These are phyloP conservation scores for Saccharomyces paradoxus DNA, from an alignment of 805 yeast species.

Conservation along the genomic window DNA sequence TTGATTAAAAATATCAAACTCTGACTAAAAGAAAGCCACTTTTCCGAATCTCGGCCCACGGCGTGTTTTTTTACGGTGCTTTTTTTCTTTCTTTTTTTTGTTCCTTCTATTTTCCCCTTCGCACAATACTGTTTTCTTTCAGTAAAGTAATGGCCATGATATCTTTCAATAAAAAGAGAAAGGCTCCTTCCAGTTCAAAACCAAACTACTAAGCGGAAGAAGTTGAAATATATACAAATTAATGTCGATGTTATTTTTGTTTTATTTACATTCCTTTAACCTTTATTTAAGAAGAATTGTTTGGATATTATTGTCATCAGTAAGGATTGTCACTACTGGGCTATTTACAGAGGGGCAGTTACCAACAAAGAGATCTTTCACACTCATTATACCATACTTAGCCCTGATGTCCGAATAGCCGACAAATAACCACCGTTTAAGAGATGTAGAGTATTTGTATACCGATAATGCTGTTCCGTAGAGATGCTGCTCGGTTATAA, in stretches of 20 bases:
- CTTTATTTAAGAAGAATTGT: not conserved
- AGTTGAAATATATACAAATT: not conserved
- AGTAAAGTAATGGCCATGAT: not conserved
- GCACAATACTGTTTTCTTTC: not conserved
- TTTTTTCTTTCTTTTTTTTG: not conserved
- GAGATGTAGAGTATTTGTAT: slow-evolving; percentile 5
- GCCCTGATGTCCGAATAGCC: slow-evolving; percentile 18
- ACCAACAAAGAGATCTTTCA: not conserved
- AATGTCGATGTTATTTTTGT: not conserved
- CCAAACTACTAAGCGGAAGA: not conserved
- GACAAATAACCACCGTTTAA: slow-evolving; percentile 11
- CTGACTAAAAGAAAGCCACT: not conserved
- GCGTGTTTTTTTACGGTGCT: not conserved
- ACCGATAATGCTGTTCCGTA: slow-evolving; percentile 16
- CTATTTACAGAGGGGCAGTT: not conserved
- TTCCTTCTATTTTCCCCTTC: not conserved
- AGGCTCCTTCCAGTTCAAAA: not conserved
- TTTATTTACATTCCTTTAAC: not conserved
- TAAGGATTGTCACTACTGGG: not conserved
- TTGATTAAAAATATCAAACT: not conserved
- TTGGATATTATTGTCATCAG: not conserved
- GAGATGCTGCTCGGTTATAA: slow-evolving; percentile 13
- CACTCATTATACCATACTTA: slow-evolving; percentile 13
- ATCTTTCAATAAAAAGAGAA: not conserved
- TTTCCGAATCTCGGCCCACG: not conserved